phyloP scores from a whole-genome alignment of 371 early-diverging fungal genomes.

The Actinomortierella ambigua region DNA sequence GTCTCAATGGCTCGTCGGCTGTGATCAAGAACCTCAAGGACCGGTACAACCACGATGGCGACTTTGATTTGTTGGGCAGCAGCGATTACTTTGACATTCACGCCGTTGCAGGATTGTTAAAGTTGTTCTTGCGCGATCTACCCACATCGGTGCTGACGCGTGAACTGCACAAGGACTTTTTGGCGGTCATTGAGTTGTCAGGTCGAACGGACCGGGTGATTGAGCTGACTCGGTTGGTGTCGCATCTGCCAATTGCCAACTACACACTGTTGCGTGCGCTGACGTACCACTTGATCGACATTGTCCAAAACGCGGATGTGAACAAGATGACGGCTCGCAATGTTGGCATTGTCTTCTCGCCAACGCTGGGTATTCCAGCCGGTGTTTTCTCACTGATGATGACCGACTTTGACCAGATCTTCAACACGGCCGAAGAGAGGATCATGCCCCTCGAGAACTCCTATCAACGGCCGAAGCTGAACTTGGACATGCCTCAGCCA shows the following conservation, averaged over 20 bases:
- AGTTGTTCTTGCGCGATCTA: slow-evolving; percentile 90
- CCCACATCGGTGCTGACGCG: slow-evolving; percentile 86
- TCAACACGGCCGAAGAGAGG: slow-evolving; percentile 66
- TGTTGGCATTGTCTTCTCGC: slow-evolving; percentile 94
- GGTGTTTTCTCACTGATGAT: slow-evolving; percentile 87
- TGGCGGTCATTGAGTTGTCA: slow-evolving; percentile 73
- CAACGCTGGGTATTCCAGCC: slow-evolving; percentile 91
- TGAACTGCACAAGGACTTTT: slow-evolving; percentile 78
- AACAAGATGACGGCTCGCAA: slow-evolving; percentile 96
- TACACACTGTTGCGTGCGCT: slow-evolving; percentile 88
- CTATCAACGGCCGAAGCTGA: no score
- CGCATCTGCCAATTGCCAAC: slow-evolving; percentile 81
- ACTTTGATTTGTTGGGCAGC: slow-evolving; percentile 51
- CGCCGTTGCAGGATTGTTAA: slow-evolving; percentile 90
- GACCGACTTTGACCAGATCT: slow-evolving; percentile 87
- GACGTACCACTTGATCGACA: slow-evolving; percentile 85
- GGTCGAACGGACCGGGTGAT: slow-evolving; percentile 74
- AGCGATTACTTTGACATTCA: slow-evolving; percentile 81
- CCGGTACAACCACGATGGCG: slow-evolving; percentile 73
- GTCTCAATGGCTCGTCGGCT: slow-evolving; percentile 81
- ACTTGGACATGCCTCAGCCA: no score
- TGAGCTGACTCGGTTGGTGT: slow-evolving; percentile 80
- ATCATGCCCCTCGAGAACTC: slow-evolving; percentile 44
- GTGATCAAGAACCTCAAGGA: slow-evolving; percentile 77
- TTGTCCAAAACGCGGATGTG: slow-evolving; percentile 78